A percentile compares a stretch with the other conserved stretches of the same genome.
Evolutionary conservation across 2,329 filamentous ascomycete genomes (phyloP).

Genomic region (Colletotrichum graminicola): DNA sequence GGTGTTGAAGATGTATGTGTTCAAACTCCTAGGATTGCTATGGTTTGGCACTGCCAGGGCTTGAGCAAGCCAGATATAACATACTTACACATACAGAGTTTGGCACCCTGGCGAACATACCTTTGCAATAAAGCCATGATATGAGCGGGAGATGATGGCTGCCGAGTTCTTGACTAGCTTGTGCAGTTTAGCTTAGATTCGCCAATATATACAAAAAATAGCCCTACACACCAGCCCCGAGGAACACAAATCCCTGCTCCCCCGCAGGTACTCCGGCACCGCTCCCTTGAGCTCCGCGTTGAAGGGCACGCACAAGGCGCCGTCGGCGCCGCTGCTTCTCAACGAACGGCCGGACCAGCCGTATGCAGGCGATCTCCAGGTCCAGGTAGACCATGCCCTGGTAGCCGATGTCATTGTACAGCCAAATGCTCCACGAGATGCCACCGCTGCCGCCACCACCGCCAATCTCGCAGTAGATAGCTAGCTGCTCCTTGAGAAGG

Average conservation of each 20-base stretch:
- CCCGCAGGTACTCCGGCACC: constrained; percentile 57
- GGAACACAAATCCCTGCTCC: not conserved
- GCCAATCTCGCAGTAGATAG: constrained; percentile 51
- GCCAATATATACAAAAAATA: too few species aligned
- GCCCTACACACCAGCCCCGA: too few species aligned
- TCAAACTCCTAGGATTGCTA: accelerated
- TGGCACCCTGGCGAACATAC: too few species aligned
- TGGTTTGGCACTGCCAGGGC: too few species aligned
- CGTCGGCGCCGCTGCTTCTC: constrained; percentile 62
- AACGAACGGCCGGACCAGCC: constrained; percentile 63
- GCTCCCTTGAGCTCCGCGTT: constrained; percentile 57
- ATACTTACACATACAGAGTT: too few species aligned
- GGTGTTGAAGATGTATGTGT: too few species aligned
- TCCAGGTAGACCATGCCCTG: constrained; percentile 67
- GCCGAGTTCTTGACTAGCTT: accelerated
- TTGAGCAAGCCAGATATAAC: too few species aligned
- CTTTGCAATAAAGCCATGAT: too few species aligned
- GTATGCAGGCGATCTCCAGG: constrained; percentile 62
- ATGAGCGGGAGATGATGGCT: too few species aligned
- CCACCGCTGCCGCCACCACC: too few species aligned
- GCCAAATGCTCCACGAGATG: constrained; percentile 70
- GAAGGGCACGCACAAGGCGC: constrained; percentile 56
- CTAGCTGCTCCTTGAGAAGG: constrained; percentile 56
- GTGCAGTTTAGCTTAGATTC: too few species aligned
- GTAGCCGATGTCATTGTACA: constrained; percentile 69